Conservation (phyloP, 2,329 filamentous ascomycete genomes). For the Aaosphaeria arxii region DNA sequence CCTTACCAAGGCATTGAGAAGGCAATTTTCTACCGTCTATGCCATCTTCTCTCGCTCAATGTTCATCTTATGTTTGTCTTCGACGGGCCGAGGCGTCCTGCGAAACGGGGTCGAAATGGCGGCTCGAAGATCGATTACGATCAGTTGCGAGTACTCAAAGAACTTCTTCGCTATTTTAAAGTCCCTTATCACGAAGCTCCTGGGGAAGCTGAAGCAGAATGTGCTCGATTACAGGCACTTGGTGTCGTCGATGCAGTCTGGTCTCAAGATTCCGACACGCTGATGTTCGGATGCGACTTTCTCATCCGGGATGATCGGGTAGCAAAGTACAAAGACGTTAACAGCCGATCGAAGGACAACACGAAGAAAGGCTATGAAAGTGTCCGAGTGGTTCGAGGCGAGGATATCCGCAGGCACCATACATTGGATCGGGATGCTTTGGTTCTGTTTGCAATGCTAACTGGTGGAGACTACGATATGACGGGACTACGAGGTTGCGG, state of each 20-base stretch:
- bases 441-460: slow-evolving; percentile 41
- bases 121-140: slow-evolving; percentile 33
- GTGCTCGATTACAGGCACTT: slow-evolving; percentile 42
- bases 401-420: slow-evolving; percentile 21
- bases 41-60: slow-evolving; percentile 47
- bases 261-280: slow-evolving; percentile 46
- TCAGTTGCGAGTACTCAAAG: slow-evolving; percentile 29
- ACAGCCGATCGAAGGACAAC: slow-evolving; percentile 22
- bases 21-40: slow-evolving; percentile 40
- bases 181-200: slow-evolving; percentile 46
- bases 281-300: slow-evolving; percentile 48
- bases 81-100: slow-evolving; percentile 48
- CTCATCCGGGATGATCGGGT: slow-evolving; percentile 38
- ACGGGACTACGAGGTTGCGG: slow-evolving; percentile 39
- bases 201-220: slow-evolving; percentile 50
- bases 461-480: slow-evolving; percentile 41
- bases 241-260: slow-evolving; percentile 50
- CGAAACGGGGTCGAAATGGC: slow-evolving; percentile 31
- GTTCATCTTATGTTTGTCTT: slow-evolving; percentile 55
- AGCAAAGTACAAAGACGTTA: slow-evolving; percentile 18
- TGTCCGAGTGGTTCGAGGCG: slow-evolving; percentile 30
- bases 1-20: slow-evolving; percentile 43
- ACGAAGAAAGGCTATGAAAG: slow-evolving; percentile 28
- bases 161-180: slow-evolving; percentile 37
- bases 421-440: slow-evolving; percentile 35